These are phyloP conservation scores for Fraxinus greggii DNA, from an alignment of 305 asterid genomes.

Conservation along the genomic window DNA sequence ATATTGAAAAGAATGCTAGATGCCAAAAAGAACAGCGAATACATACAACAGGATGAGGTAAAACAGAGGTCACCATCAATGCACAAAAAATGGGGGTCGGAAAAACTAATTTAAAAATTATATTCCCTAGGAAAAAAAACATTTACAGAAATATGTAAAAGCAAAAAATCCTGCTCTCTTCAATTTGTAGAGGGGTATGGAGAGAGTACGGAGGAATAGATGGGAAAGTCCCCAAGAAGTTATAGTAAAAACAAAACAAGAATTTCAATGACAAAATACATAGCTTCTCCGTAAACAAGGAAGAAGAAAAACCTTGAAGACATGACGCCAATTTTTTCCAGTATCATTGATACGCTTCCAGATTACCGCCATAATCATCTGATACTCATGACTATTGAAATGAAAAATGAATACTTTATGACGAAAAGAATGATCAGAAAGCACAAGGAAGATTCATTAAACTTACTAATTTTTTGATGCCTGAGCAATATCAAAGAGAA, in stretches of 20 bases:
- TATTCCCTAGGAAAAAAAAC: background rate
- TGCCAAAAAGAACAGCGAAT: background rate
- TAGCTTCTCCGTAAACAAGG: background rate
- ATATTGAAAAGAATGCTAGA: constrained; percentile 9
- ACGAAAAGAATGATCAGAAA: background rate
- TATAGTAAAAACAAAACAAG: background rate
- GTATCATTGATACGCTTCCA: constrained; percentile 97
- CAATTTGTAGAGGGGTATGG: background rate
- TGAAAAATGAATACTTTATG: constrained; percentile 26
- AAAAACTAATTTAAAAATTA: background rate
- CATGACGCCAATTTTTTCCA: constrained; percentile 91
- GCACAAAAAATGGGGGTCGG: background rate
- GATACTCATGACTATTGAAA: constrained; percentile 75
- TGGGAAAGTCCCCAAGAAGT: background rate
- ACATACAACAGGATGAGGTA: constrained; percentile 6
- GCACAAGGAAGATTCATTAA: constrained; percentile 13
- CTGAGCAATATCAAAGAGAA: constrained; percentile 92
- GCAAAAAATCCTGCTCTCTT: background rate
- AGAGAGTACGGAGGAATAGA: background rate
- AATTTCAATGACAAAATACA: constrained; percentile 4
- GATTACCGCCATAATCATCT: constrained; percentile 81
- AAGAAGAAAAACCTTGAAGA: constrained; percentile 67
- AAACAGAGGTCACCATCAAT: constrained; percentile 14
- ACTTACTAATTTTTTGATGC: constrained; percentile 83
- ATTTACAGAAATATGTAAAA: background rate